A percentile compares a stretch with the other conserved stretches of the same genome.
These are phyloP conservation scores for Nidularia pulvinata DNA, from an alignment of 768 basidiomycete species.

Conservation along the genomic window DNA sequence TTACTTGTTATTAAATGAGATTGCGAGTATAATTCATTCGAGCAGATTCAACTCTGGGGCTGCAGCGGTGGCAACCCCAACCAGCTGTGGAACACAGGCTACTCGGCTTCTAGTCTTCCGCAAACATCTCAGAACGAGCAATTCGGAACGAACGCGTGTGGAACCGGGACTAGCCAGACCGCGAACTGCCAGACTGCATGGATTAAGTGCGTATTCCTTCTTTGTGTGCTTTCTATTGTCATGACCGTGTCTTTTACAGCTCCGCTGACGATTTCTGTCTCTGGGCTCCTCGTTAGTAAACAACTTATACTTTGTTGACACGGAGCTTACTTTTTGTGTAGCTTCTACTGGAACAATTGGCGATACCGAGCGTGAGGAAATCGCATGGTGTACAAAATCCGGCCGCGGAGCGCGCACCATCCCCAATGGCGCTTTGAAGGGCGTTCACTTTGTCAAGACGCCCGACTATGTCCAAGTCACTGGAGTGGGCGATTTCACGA, in stretches of 20 bases:
- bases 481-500: slow-evolving; percentile 71
- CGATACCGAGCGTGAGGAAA: slow-evolving; percentile 65
- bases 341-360: slow-evolving; percentile 52
- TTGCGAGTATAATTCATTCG: background rate
- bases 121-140: slow-evolving; percentile 58
- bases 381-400: slow-evolving; percentile 77
- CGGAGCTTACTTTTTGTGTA: slow-evolving; percentile 2
- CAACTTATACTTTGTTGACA: background rate
- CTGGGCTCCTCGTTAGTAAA: slow-evolving; percentile 54
- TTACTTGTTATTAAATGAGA: background rate
- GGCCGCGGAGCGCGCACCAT: slow-evolving; percentile 76
- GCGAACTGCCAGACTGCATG: slow-evolving; percentile 74
- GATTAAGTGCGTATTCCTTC: slow-evolving; percentile 46
- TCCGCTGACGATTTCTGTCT: slow-evolving; percentile 67
- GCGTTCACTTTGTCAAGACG: slow-evolving; percentile 70
- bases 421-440: slow-evolving; percentile 61
- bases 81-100: slow-evolving; percentile 54
- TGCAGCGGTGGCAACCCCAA: slow-evolving; percentile 41
- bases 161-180: slow-evolving; percentile 41
- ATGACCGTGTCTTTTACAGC: slow-evolving; percentile 26
- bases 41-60: slow-evolving; percentile 44
- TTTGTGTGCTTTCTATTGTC: background rate
- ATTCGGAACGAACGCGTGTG: slow-evolving; percentile 68
- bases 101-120: slow-evolving; percentile 38
- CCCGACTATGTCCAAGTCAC: slow-evolving; percentile 62